A percentile compares a stretch with the other conserved stretches of the same genome.
Conservation (phyloP, 139 green algal genomes). For the Choricystis sp. region DNA sequence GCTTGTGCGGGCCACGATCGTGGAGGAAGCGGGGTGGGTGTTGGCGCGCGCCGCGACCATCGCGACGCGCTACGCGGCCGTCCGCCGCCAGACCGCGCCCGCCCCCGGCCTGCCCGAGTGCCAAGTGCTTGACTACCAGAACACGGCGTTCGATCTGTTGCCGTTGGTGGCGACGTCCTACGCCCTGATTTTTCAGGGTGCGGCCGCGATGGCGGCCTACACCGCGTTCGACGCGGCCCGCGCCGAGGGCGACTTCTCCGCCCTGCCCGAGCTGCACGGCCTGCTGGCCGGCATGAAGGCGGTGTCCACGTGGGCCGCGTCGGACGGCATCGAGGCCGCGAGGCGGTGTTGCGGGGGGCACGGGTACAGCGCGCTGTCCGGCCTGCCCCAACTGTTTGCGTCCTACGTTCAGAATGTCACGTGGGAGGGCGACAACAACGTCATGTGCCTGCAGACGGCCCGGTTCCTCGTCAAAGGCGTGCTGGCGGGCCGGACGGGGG, state of each 20-base stretch:
- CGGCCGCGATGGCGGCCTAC: slow-evolving; percentile 47
- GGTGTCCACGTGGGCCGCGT: slow-evolving; percentile 38
- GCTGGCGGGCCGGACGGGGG: slow-evolving; percentile 16
- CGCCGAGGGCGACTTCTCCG: slow-evolving; percentile 57
- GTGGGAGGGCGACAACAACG: slow-evolving; percentile 90
- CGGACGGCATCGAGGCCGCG: slow-evolving; percentile 63
- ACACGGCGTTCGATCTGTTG: slow-evolving; percentile 59
- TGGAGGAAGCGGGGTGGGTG: slow-evolving; percentile 46
- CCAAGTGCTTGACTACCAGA: slow-evolving; percentile 91
- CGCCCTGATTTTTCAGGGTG: slow-evolving; percentile 61
- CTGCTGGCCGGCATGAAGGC: slow-evolving; percentile 69
- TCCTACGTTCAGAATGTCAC: slow-evolving; percentile 84
- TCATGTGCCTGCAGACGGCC: slow-evolving; percentile 50
- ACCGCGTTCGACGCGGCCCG: slow-evolving; percentile 40
- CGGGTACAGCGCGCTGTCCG: slow-evolving; percentile 66
- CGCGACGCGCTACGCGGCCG: slow-evolving; percentile 60
- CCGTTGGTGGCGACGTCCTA: slow-evolving; percentile 66
- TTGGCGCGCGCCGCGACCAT: slow-evolving; percentile 71
- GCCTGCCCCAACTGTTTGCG: slow-evolving; percentile 57
- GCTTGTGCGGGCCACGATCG: slow-evolving; percentile 70
- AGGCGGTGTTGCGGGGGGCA: slow-evolving; percentile 75
- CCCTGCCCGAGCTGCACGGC: slow-evolving; percentile 80
- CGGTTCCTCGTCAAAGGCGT: slow-evolving; percentile 61
- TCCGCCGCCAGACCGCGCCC: slow-evolving; percentile 64
- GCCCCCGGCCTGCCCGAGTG: slow-evolving; percentile 37